Evolutionary conservation across 129 eudicot genomes (phyloP).

Genomic region (Tagetes erecta): DNA sequence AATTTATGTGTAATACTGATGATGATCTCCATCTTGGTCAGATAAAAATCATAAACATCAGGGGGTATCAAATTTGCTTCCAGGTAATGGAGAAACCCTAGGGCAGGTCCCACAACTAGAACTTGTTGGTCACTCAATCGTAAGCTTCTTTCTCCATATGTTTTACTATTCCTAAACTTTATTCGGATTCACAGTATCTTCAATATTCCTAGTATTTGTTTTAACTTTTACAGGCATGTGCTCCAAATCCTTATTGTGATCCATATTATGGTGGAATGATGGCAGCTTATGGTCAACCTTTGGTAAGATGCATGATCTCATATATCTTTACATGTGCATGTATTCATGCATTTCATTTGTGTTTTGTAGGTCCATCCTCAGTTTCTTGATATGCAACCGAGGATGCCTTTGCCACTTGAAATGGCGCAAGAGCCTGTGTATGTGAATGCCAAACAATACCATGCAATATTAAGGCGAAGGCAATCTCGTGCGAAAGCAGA

Average conservation of each 20-base stretch:
- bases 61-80: conserved; percentile 40
- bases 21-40: conserved; percentile 19
- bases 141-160: conserved; percentile 37
- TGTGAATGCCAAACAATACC: conserved; percentile 69
- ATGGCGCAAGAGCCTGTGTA: conserved; percentile 62
- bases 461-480: conserved; percentile 59
- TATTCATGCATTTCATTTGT: conserved; percentile 7
- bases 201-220: not conserved
- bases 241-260: conserved; percentile 65
- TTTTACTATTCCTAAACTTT: not conserved
- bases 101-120: conserved; percentile 65
- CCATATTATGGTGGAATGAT: conserved; percentile 76
- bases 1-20: conserved; percentile 19
- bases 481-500: conserved; percentile 65
- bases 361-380: conserved; percentile 66
- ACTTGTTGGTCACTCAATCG: conserved; percentile 81
- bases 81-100: conserved; percentile 42
- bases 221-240: conserved; percentile 60
- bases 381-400: conserved; percentile 38
- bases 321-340: not conserved
- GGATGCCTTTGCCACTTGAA: conserved; percentile 52
- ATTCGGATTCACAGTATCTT: not conserved
- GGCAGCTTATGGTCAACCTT: conserved; percentile 82
- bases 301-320: conserved; percentile 49
- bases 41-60: conserved; percentile 49